Evolutionary conservation across 805 yeast species (phyloP), one percentile per base, ranked within the genome.

Genomic region (Candida loeiensis): DNA sequence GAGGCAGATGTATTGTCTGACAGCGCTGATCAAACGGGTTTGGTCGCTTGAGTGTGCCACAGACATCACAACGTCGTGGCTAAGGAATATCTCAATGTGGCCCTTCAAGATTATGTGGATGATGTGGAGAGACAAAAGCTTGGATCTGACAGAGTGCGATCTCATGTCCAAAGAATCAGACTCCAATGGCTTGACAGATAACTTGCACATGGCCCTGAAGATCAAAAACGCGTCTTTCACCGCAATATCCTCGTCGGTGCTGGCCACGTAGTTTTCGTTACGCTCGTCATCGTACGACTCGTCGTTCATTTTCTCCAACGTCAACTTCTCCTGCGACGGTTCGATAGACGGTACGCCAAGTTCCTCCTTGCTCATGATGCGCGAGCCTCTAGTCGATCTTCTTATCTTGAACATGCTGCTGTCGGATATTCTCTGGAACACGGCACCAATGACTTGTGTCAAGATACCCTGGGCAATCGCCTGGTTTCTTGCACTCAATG

Each of bases 391-490:
- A 12, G 19, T 28, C 9, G 39, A 18, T 11, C 22, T 36, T n/a
- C 22, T 36, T n/a, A 16, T 22, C 13, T 31, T 42, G 25, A 32
- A 49, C 39, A 41, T 36, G 12, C 36, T 27, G n/a, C 59, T 48
- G 33, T 66, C 71, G 29, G 56, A 46, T 18, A 69, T 69, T 46
- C 93, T 77, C 46, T 85, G 95, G 64, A 88, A 93, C 8, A 90
- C 82, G 6, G 86, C 80, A 40, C 81, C 80, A 16, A 93, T 87
- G 53, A 91, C 84, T 64, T 93, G 99, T 2, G 95, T 86, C 48
- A 93, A 71, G 6, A 93, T 84, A 1, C 96, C 98, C 66, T 95
- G 98, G 0, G 99, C 98, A 44, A 90, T 81, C 1, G 89, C 85
- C 63, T 93, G 99, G 56, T 89, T 91, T 18, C 85, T 70, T 3